Evolutionary conservation across 768 basidiomycete genomes (phyloP), one percentile per base, ranked within the genome.

Genomic region (Coprinopsis marcescibilis): DNA sequence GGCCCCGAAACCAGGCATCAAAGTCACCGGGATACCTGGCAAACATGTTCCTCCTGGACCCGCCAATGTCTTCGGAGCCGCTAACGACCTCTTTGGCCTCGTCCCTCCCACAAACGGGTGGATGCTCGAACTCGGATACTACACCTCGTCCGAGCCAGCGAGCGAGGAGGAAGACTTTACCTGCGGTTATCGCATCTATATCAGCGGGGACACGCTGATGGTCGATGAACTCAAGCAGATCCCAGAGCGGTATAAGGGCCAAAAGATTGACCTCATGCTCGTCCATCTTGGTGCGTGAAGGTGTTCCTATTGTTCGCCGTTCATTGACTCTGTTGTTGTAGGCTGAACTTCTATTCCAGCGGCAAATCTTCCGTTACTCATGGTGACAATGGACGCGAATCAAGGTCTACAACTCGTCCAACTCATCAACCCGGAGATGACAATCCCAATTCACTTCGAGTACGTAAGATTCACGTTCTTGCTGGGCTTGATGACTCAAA

Each of bases 41-140:
- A 48, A 48, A 35, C 47, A 48, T 29, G 38, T 48, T 20, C 47
- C 47, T 3, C 47, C 47, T n/a, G 47, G 47, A 21, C 47, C 47
- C n/a, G 47, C 26, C 8, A 38, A 42, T 25, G 11, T 42, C 5
- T 25, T 48, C 10, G 24, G 20, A 19, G 26, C 29, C 4, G 19
- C 36, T 5, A 42, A 48, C 40, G 34, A 48, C 8, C 17, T 42
- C 4, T 17, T 48, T 3, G 40, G 47, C 10, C 26, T 40, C 14
- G 39, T 48, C 23, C 47, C 47, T 19, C 47, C 47, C 10, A 48
- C 47, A 4, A 48, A 48, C 26, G 47, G 47, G 23, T 48, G 47
- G 47, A 48, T 48, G 47, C 14, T 48, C 12, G 47, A 48, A 25
- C 39, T 48, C 10, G 47, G 47, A 14, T 48, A 29, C 21, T 17